Percentiles rank a stretch among this genome's conserved stretches.
These are phyloP conservation scores for Teunomyces atbi DNA, from an alignment of 805 yeast species.

Conservation along the genomic window DNA sequence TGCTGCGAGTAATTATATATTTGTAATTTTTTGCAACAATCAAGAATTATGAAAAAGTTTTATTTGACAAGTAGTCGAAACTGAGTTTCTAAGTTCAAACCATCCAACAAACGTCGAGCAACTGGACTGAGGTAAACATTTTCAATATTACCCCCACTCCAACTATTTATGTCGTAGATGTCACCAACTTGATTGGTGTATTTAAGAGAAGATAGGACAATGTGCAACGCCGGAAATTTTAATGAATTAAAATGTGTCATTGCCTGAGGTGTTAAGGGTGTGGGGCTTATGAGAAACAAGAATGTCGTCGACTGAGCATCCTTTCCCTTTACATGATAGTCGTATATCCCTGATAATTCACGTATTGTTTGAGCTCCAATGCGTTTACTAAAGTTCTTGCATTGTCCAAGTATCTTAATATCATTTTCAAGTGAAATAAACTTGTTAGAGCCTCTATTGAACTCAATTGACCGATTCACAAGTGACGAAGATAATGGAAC, in stretches of 20 bases:
- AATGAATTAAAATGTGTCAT: slow-evolving; percentile 44
- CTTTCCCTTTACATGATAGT: slow-evolving; percentile 28
- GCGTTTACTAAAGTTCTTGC: slow-evolving; percentile 47
- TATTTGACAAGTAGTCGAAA: slow-evolving; percentile 8
- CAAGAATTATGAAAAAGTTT: neutral
- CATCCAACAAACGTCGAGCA: slow-evolving; percentile 33
- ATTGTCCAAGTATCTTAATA: slow-evolving; percentile 50
- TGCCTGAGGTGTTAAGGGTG: slow-evolving; percentile 48
- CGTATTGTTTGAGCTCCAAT: slow-evolving; percentile 48
- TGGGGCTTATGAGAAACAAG: slow-evolving; percentile 47
- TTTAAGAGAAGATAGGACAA: slow-evolving; percentile 36
- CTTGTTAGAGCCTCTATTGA: slow-evolving; percentile 4
- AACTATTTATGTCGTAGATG: slow-evolving; percentile 34
- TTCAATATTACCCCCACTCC: slow-evolving; percentile 36
- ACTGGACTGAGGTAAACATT: slow-evolving; percentile 37
- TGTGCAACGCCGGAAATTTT: slow-evolving; percentile 44
- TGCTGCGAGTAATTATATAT: neutral
- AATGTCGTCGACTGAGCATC: slow-evolving; percentile 19
- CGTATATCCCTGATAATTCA: slow-evolving; percentile 53
- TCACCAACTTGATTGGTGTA: slow-evolving; percentile 14
- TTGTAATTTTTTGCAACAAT: neutral
- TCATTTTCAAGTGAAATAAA: slow-evolving; percentile 24
- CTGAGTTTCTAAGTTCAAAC: slow-evolving; percentile 28
- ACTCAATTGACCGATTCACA: slow-evolving; percentile 18
- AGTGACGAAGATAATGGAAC: slow-evolving; percentile 11